Conservation (phyloP, 2,329 filamentous ascomycete genomes). For the Trichoderma sp. region DNA sequence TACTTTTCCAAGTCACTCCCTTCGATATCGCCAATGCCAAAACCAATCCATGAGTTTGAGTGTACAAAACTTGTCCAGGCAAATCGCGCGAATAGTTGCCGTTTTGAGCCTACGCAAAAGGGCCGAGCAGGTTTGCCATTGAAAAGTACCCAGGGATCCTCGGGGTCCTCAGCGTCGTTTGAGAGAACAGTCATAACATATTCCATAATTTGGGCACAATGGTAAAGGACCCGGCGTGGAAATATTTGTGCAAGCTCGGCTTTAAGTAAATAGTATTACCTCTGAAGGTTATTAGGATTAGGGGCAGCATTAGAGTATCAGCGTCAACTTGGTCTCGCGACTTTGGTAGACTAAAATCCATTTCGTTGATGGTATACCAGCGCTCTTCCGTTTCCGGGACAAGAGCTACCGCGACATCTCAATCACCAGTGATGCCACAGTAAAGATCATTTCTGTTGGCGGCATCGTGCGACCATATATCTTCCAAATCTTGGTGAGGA, state of each 20-base stretch:
- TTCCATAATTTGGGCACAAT: not conserved
- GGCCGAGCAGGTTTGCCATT: no score
- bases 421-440: not conserved
- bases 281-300: not conserved
- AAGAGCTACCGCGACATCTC: not conserved
- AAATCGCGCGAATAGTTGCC: not conserved
- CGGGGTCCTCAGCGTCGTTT: no score
- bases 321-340: no score
- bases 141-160: no score
- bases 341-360: not conserved
- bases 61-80: not conserved
- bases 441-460: not conserved
- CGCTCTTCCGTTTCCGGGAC: not conserved
- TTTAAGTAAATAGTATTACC: not conserved
- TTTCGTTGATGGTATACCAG: not conserved
- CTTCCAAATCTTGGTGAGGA: not conserved
- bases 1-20: not conserved
- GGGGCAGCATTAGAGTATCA: no score
- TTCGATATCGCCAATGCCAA: not conserved
- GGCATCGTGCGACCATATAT: not conserved
- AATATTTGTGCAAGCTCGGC: not conserved
- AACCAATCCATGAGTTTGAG: not conserved
- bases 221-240: not conserved
- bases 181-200: not conserved
- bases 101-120: not conserved